Evolutionary conservation across 805 yeast species (phyloP).

Genomic region (Yarrowia hollandica): DNA sequence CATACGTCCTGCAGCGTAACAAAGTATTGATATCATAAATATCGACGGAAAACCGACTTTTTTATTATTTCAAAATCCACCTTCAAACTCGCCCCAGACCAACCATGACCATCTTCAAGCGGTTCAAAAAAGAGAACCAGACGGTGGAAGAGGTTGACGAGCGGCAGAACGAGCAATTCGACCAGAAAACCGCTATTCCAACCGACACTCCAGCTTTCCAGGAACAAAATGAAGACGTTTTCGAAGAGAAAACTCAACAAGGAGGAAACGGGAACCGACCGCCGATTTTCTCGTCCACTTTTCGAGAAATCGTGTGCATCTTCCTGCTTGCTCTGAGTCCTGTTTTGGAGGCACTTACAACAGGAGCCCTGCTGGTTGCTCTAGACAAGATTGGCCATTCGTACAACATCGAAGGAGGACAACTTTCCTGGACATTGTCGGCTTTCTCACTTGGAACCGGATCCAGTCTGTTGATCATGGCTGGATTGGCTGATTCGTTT

Average conservation of each 20-base stretch:
- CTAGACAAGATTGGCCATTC: constrained; percentile 43
- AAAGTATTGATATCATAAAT: too few relatives aligned
- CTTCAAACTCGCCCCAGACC: too few relatives aligned
- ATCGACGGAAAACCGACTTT: neutral
- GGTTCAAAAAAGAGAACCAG: neutral
- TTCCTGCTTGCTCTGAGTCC: constrained; percentile 45
- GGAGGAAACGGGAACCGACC: neutral
- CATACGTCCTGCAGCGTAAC: too few relatives aligned
- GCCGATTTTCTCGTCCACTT: constrained; percentile 1
- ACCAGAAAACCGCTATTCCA: too few relatives aligned
- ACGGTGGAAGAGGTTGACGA: neutral
- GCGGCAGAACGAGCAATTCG: too few relatives aligned
- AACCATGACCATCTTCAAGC: neutral
- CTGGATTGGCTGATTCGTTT: constrained; percentile 50
- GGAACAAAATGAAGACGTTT: neutral
- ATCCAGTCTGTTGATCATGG: constrained; percentile 47
- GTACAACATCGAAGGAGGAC: constrained; percentile 46
- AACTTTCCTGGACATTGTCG: constrained; percentile 48
- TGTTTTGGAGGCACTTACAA: constrained; percentile 45
- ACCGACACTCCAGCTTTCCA: too few relatives aligned
- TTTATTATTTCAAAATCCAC: too few relatives aligned
- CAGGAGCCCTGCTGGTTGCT: constrained; percentile 45
- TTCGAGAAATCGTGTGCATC: constrained; percentile 42
- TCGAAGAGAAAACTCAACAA: neutral
- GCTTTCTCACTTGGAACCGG: constrained; percentile 49